Conservation (phyloP, 441 rosid species). For the Populus trichocarpa region DNA sequence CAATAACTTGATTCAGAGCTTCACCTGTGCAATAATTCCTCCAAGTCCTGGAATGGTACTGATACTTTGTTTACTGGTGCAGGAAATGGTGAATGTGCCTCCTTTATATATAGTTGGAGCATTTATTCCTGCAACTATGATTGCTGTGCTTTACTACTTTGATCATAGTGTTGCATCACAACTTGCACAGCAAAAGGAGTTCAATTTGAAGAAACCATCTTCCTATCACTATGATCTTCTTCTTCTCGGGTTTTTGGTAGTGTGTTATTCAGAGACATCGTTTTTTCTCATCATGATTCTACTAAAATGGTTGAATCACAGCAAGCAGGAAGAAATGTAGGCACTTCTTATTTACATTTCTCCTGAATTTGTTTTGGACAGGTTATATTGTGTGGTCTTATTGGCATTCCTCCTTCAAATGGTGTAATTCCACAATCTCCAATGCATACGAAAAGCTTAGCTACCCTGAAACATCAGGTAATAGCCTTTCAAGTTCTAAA, state of each 20-base stretch:
- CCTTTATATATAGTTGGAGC: constrained; percentile 72
- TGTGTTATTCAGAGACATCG: constrained; percentile 11
- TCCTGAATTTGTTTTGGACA: constrained; percentile 22
- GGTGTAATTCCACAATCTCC: constrained; percentile 89
- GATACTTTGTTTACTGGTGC: constrained; percentile 19
- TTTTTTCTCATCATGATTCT: constrained; percentile 1
- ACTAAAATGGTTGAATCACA: neutral
- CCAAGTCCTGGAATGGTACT: constrained; percentile 14
- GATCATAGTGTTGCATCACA: constrained; percentile 89
- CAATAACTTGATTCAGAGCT: constrained; percentile 4
- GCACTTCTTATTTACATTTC: neutral
- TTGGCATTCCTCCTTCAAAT: constrained; percentile 82
- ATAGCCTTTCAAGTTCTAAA: constrained; percentile 9
- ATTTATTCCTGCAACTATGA: constrained; percentile 83
- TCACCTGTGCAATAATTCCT: constrained; percentile 12
- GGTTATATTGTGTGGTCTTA: constrained; percentile 71
- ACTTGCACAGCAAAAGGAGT: constrained; percentile 75
- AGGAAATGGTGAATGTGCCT: constrained; percentile 77
- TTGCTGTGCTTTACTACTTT: constrained; percentile 77
- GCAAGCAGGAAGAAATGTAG: neutral
- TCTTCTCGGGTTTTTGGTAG: constrained; percentile 66
- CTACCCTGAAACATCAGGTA: constrained; percentile 82
- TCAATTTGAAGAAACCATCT: constrained; percentile 77
- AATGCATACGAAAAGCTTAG: constrained; percentile 78
- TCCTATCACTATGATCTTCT: constrained; percentile 79